Evolutionary conservation across 441 rosid genomes (phyloP).

Genomic region (Croton setiger): DNA sequence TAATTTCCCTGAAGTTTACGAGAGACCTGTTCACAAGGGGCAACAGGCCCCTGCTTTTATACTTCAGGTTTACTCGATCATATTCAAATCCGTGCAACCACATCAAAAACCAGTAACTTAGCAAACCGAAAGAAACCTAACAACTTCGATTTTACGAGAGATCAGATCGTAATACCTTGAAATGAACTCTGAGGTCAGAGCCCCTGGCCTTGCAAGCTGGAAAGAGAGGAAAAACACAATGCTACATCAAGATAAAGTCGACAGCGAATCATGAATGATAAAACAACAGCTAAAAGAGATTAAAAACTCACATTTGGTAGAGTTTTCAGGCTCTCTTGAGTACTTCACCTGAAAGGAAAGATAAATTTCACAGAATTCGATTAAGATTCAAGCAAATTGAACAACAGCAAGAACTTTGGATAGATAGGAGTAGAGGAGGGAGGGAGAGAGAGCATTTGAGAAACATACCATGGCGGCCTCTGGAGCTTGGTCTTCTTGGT

Average conservation of each 20-base stretch:
- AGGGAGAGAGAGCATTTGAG: background rate
- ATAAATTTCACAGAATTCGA: background rate
- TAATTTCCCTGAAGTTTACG: slow-evolving; percentile 62
- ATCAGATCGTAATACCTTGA: slow-evolving; percentile 41
- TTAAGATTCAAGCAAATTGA: background rate
- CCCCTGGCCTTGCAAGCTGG: slow-evolving; percentile 81
- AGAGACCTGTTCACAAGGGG: slow-evolving; percentile 46
- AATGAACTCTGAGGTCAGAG: slow-evolving; percentile 69
- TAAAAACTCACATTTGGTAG: slow-evolving; percentile 55
- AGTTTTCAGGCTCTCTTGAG: slow-evolving; percentile 66
- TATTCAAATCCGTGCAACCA: background rate
- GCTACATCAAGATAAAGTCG: background rate
- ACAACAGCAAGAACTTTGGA: background rate
- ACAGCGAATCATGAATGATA: background rate
- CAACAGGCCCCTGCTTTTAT: slow-evolving; percentile 70
- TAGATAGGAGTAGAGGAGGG: background rate
- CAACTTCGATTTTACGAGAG: background rate
- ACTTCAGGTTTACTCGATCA: slow-evolving; percentile 31
- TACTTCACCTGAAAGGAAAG: slow-evolving; percentile 56
- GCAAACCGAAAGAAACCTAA: background rate
- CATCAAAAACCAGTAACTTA: background rate
- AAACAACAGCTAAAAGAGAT: background rate
- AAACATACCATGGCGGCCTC: slow-evolving; percentile 39
- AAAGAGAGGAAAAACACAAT: background rate
- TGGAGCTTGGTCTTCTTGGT: slow-evolving; percentile 5